Evolutionary conservation across 2,329 filamentous ascomycete genomes (phyloP), one percentile per base, ranked within the genome.

Genomic region (Xylaria sp.): DNA sequence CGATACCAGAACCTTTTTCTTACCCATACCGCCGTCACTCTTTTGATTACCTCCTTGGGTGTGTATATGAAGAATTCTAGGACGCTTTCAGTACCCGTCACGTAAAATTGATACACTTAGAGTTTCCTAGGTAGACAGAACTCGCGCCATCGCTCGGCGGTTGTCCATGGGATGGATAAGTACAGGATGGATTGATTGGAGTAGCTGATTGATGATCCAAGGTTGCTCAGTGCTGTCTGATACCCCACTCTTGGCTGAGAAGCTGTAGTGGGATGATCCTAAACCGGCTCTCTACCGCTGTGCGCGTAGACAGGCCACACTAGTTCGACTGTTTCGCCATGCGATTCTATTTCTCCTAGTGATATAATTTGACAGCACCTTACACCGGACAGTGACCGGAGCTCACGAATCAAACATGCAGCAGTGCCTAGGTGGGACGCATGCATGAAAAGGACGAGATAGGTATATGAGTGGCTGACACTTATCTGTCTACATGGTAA

Each of bases 1-100:
- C 68, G 56, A 64, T 34, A 70, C 68, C 7, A 70, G 44, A 54
- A 70, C 68, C 65, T 70, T 70, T 44, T 70, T 70, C 13, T 67
- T 67, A 3, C 64, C 69, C 66, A 71, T 71, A 0, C 57, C 52
- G 60, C 15, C 25, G 18, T 41, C 15, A 4, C 9, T 31, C 52
- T 12, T 61, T 18, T 15, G 10, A 50, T 13, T 28, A 20, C 15
- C 2, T 37, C 18, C 23, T 48, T 7, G 9, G 1, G n/a, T 48
- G n/a, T 9, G 18, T 48, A 20, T 10, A 9, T 46, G 15, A 18
- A 9, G 37, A 51, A 13, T 13, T 9, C 9, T 15, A 34, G 2
- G 15, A 5, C 41, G 8, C 52, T 28, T 52, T 18, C 5, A 20
- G 18, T 25, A 8, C 15, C 15, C 7, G 37, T 54, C 12, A 46